Evolutionary conservation across 495 filamentous ascomycete species (phyloP), one percentile per base, ranked within the genome.

Genomic region (Aspergillus carlsbadensis): DNA sequence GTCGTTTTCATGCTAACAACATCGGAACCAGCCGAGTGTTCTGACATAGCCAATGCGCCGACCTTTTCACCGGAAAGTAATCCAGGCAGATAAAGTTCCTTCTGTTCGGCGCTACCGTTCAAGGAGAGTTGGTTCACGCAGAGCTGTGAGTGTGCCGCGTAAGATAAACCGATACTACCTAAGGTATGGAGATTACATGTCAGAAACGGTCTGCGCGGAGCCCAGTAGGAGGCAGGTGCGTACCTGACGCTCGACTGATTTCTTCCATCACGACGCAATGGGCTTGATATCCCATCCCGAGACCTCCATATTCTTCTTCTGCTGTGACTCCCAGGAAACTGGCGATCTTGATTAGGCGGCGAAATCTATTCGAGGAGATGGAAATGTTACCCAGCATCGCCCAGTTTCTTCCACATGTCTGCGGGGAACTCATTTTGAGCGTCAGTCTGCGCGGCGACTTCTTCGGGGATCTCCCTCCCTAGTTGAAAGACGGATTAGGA

Each of bases 181-280:
- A 72, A 77, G 45, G 21, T 18, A 29, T 36, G 48, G 0, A 34
- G 10, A 21, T 0, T 4, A 43, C 20, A 53, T 45, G 45, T 45
- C n/a, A 57, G 13, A 37, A 37, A 31, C 47, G 35, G 51, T 39
- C 14, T 55, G 8, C 24, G n/a, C 14, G 4, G 14, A 31, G 8
- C 5, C 5, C 0, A 15, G 14, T 21, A 20, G 21, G 18, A 14
- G 13, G 17, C 5, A 31, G 22, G 29, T 1, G 49, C 62, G 26
- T 60, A 82, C 84, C 84, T 60, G 82, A 85, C 29, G 85, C 85
- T 53, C 85, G 79, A 58, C 81, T 85, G 13, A 88, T 75, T 75
- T 98, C 94, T 68, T 98, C 94, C 88, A 98, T 92, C 10, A 97
- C 90, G 5, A 96, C 77, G 68, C 92, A 97, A 66, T 98, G 94